Conservation (phyloP, 1,139 yeast species). For the Suhomyces terraborum region DNA sequence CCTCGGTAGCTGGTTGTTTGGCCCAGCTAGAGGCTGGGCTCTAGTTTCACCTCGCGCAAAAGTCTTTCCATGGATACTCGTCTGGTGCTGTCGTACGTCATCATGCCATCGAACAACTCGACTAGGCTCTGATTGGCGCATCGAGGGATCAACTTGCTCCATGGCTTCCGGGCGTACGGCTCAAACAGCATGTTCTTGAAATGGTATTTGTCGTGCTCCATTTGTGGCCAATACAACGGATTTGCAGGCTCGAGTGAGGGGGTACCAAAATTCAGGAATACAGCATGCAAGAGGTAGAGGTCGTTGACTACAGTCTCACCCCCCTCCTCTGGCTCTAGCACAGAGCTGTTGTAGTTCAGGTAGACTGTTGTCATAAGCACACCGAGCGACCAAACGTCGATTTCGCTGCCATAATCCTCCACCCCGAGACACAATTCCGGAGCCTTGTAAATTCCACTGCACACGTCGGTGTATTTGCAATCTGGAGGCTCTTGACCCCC, state of each 20-base stretch:
- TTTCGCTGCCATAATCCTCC: constrained; percentile 56
- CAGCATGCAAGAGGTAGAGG: constrained; percentile 61
- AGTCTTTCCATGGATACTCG: constrained; percentile 8
- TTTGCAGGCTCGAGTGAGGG: constrained; percentile 44
- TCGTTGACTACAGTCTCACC: constrained; percentile 54
- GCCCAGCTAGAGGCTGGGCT: background rate
- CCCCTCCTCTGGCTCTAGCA: constrained; percentile 32
- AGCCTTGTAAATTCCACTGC: constrained; percentile 77
- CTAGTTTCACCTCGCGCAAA: background rate
- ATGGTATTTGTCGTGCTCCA: constrained; percentile 33
- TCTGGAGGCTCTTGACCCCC: constrained; percentile 47
- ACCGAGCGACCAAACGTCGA: constrained; percentile 86
- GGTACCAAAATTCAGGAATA: constrained; percentile 68
- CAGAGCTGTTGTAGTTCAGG: constrained; percentile 46
- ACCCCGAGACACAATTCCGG: constrained; percentile 81
- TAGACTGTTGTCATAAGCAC: constrained; percentile 64
- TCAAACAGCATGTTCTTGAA: constrained; percentile 34
- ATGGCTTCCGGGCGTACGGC: constrained; percentile 19
- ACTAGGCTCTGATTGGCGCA: constrained; percentile 22
- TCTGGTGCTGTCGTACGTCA: constrained; percentile 25
- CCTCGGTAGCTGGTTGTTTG: too few relatives aligned
- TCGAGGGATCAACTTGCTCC: constrained; percentile 29
- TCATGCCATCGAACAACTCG: constrained; percentile 26
- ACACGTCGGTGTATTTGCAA: constrained; percentile 66
- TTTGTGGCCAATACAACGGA: constrained; percentile 39